Percentiles rank a stretch among this genome's conserved stretches.
Conservation (phyloP, 495 filamentous ascomycete genomes). For the Aspergillus homomorphus region DNA sequence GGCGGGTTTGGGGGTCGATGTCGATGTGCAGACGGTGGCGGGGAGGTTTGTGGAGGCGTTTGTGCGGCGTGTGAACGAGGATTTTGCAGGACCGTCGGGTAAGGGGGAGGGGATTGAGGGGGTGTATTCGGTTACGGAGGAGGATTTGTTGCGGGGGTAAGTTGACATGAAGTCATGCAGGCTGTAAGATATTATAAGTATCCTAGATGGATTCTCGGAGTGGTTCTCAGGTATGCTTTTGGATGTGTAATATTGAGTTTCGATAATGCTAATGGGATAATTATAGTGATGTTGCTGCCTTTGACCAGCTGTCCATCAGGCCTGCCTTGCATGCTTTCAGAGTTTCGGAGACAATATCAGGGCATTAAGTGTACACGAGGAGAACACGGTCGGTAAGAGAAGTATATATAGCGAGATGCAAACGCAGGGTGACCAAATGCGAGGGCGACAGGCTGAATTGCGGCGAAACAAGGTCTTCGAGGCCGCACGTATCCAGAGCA, state of each 20-base stretch:
- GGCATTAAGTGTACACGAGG: conserved; percentile 13
- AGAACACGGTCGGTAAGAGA: conserved; percentile 16
- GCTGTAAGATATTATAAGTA: no score
- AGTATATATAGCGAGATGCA: conserved; percentile 27
- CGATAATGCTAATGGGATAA: neutral
- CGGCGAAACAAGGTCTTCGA: conserved; percentile 15
- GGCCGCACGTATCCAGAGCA: neutral
- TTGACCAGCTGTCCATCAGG: neutral
- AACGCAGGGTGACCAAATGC: conserved; percentile 10
- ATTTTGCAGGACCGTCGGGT: conserved; percentile 33
- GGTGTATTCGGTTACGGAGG: conserved; percentile 37
- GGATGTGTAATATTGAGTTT: neutral
- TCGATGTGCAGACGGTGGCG: conserved; percentile 33
- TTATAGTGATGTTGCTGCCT: neutral
- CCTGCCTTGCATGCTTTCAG: conserved; percentile 1
- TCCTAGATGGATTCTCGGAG: no score
- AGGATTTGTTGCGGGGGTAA: conserved; percentile 28
- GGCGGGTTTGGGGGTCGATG: conserved; percentile 35
- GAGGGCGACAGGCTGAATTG: conserved; percentile 31
- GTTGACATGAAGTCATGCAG: no score
- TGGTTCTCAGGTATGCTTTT: no score
- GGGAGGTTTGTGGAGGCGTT: conserved; percentile 38
- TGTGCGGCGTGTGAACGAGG: conserved; percentile 37
- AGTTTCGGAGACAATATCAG: conserved; percentile 9
- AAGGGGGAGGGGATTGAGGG: conserved; percentile 40